Conservation (phyloP, 345 rosid genomes). For the Chamaenerion angustifolium region DNA sequence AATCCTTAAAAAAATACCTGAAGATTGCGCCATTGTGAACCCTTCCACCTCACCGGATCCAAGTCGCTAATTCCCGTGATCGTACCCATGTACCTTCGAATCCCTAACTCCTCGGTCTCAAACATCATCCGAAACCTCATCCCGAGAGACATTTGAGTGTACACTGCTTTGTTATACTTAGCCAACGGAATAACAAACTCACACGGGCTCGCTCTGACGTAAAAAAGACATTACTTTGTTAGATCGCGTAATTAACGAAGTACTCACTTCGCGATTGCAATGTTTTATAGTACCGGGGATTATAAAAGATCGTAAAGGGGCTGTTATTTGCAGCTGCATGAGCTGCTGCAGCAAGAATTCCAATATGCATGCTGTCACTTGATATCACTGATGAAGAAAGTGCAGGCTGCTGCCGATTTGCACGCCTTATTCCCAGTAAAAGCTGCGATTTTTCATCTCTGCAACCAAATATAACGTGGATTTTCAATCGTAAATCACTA, state of each 20-base stretch:
- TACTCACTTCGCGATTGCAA: background rate
- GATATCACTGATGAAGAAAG: constrained; percentile 92
- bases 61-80: constrained; percentile 78
- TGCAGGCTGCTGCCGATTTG: constrained; percentile 82
- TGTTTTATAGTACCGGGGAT: constrained; percentile 58
- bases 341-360: constrained; percentile 98
- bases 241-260: background rate
- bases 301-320: constrained; percentile 81
- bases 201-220: constrained; percentile 80
- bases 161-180: constrained; percentile 80
- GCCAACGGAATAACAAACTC: constrained; percentile 96
- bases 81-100: constrained; percentile 95
- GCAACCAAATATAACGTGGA: constrained; percentile 10
- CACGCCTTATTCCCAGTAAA: constrained; percentile 71
- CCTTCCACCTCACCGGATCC: constrained; percentile 84
- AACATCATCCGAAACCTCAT: constrained; percentile 99
- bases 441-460: constrained; percentile 95
- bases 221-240: constrained; percentile 5
- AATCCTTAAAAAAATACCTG: constrained; percentile 62
- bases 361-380: constrained; percentile 98
- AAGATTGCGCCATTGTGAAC: constrained; percentile 93
- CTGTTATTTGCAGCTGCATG: constrained; percentile 94
- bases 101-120: constrained; percentile 92
- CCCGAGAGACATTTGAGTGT: constrained; percentile 79
- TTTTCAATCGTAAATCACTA: background rate